A percentile compares a stretch with the other conserved stretches of the same genome.
Conservation (phyloP, 2,329 filamentous ascomycete species). For the Colletotrichum sp. region DNA sequence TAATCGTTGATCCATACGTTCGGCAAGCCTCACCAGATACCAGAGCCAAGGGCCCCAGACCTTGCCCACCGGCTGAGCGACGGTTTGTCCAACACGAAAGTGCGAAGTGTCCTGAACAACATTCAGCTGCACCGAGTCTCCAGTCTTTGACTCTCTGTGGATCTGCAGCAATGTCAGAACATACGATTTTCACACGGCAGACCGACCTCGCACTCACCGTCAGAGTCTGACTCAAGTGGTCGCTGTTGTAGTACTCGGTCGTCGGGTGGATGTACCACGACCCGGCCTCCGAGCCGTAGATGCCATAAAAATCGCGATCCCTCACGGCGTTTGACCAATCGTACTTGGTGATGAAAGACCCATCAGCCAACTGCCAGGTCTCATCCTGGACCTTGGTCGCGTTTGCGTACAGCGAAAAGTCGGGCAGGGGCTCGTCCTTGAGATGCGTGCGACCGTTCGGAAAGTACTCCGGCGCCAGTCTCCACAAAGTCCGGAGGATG, state of each 20-base stretch:
- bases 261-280: constrained; percentile 19
- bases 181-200: neutral
- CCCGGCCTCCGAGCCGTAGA: constrained; percentile 11
- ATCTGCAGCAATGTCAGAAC: neutral
- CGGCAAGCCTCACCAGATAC: constrained; percentile 8
- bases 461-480: constrained; percentile 14
- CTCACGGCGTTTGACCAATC: constrained; percentile 20
- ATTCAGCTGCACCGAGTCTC: constrained; percentile 16
- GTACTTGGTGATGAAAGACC: constrained; percentile 19
- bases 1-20: neutral
- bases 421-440: constrained; percentile 16
- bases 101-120: constrained; percentile 20
- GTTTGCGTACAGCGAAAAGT: constrained; percentile 16
- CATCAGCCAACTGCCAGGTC: constrained; percentile 17
- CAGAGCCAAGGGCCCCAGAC: constrained; percentile 21
- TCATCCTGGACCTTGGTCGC: constrained; percentile 21
- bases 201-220: neutral
- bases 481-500: constrained; percentile 17
- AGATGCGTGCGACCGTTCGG: constrained; percentile 16
- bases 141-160: constrained; percentile 20
- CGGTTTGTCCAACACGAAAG: constrained; percentile 14
- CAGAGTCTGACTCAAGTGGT: constrained; percentile 16
- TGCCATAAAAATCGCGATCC: constrained; percentile 19
- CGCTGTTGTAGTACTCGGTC: constrained; percentile 17
- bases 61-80: constrained; percentile 7